Percentiles rank a stretch among this genome's conserved stretches.
These are phyloP conservation scores for Nannizzia gypsea DNA, from an alignment of 2,329 filamentous ascomycete species.

Conservation along the genomic window DNA sequence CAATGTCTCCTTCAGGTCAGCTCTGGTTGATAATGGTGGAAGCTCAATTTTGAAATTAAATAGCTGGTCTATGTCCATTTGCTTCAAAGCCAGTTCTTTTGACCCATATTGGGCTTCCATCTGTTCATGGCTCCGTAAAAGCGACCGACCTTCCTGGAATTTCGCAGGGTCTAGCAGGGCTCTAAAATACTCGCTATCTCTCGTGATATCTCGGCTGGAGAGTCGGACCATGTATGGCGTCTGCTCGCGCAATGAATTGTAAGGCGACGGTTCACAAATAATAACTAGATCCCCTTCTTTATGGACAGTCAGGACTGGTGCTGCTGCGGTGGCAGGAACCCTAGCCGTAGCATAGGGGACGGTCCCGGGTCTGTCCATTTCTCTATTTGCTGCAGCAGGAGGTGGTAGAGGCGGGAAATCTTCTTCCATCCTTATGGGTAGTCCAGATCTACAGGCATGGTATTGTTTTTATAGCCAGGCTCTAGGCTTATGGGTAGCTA, in stretches of 20 bases:
- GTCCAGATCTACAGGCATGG: neutral
- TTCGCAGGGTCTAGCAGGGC: constrained; percentile 32
- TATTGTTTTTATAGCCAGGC: neutral
- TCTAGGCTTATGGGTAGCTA: neutral
- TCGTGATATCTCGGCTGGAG: constrained; percentile 22
- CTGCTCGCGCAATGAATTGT: constrained; percentile 1
- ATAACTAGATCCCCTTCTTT: constrained; percentile 27
- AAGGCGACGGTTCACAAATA: constrained; percentile 19
- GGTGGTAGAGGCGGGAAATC: constrained; percentile 1
- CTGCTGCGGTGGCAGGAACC: neutral
- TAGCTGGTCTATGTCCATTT: constrained; percentile 19
- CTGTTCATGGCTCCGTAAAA: constrained; percentile 20
- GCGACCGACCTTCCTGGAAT: constrained; percentile 29
- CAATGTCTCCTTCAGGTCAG: constrained; percentile 6
- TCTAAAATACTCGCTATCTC: constrained; percentile 30
- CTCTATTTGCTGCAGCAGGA: neutral
- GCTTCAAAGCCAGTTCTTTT: constrained; percentile 4
- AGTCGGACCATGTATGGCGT: constrained; percentile 24
- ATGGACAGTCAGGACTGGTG: constrained; percentile 14
- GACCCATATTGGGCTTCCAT: constrained; percentile 12
- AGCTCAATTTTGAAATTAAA: constrained; percentile 20
- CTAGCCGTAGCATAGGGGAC: neutral
- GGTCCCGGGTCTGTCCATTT: neutral
- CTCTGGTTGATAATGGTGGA: constrained; percentile 21
- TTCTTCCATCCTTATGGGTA: neutral